Conservation (phyloP, 768 basidiomycete genomes). For the Auriculariales sp. region DNA sequence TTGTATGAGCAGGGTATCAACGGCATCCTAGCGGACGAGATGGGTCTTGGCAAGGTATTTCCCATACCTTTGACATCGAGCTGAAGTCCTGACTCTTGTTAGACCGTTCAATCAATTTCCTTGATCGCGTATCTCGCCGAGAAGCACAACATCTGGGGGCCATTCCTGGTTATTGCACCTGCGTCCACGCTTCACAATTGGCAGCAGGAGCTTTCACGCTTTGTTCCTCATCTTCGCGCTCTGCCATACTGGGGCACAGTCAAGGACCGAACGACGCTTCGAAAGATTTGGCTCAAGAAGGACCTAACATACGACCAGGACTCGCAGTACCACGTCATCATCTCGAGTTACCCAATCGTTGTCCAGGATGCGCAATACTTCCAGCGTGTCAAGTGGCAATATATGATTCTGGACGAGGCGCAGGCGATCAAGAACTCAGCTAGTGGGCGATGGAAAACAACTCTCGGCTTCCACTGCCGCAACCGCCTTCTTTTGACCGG, state of each 20-base stretch:
- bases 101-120: conserved; percentile 98
- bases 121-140: conserved; percentile 92
- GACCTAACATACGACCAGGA: conserved; percentile 90
- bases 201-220: conserved; percentile 96
- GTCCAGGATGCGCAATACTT: conserved; percentile 98
- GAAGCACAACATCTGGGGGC: conserved; percentile 97
- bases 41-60: conserved; percentile 80
- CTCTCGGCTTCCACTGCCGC: conserved; percentile 89
- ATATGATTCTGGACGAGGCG: conserved; percentile 99
- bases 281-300: conserved; percentile 98
- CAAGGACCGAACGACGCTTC: conserved; percentile 84
- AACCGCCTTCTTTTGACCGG: conserved; percentile 92
- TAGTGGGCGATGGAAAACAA: conserved; percentile 92
- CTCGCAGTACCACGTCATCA: conserved; percentile 90
- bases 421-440: conserved; percentile 99
- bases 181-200: conserved; percentile 97
- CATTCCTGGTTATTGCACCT: conserved; percentile 95
- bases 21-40: conserved; percentile 96
- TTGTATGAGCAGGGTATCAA: conserved; percentile 99
- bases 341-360: conserved; percentile 94
- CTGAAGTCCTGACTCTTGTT: conserved; percentile 10
- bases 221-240: conserved; percentile 86
- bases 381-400: conserved; percentile 96
- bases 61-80: not conserved
- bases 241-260: conserved; percentile 97